A percentile compares a stretch with the other conserved stretches of the same genome.
These are phyloP conservation scores for Paulownia fortunei DNA, from an alignment of 257 asterid genomes.

Conservation along the genomic window DNA sequence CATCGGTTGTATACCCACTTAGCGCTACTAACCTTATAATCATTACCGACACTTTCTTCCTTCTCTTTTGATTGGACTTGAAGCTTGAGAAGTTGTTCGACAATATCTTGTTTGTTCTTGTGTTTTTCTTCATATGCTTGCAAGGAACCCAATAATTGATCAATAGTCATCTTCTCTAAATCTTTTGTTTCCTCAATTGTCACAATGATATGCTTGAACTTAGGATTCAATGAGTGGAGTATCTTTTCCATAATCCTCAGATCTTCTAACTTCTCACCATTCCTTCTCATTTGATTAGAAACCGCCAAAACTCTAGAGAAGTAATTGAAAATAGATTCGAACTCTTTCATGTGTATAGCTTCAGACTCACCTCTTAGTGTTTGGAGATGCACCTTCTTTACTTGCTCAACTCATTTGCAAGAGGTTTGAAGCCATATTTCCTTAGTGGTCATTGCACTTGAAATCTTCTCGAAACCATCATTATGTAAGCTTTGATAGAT, in stretches of 20 bases:
- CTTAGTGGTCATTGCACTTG: constrained; percentile 7
- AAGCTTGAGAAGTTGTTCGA: too few relatives aligned
- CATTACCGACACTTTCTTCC: too few relatives aligned
- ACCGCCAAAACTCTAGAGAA: background rate
- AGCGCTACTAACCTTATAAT: too few relatives aligned
- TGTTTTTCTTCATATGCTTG: background rate
- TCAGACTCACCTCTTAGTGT: constrained; percentile 3
- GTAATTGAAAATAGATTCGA: background rate
- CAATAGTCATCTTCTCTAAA: background rate
- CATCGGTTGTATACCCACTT: too few relatives aligned
- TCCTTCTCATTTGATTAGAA: constrained; percentile 8
- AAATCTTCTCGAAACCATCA: background rate
- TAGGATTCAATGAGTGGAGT: too few relatives aligned
- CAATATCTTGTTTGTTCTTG: background rate
- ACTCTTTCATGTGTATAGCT: background rate
- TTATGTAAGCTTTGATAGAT: background rate
- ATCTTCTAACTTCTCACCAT: too few relatives aligned
- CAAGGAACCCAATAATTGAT: background rate
- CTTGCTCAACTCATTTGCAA: background rate
- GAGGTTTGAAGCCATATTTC: constrained; percentile 16
- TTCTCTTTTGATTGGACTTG: background rate
- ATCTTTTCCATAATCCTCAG: background rate
- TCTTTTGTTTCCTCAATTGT: too few relatives aligned
- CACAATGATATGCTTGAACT: too few relatives aligned
- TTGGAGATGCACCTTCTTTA: constrained; percentile 16